Percentiles rank a stretch among this genome's conserved stretches.
phyloP scores from a whole-genome alignment of 108 stramenopile genomes.

The Licmophora abbreviata region DNA sequence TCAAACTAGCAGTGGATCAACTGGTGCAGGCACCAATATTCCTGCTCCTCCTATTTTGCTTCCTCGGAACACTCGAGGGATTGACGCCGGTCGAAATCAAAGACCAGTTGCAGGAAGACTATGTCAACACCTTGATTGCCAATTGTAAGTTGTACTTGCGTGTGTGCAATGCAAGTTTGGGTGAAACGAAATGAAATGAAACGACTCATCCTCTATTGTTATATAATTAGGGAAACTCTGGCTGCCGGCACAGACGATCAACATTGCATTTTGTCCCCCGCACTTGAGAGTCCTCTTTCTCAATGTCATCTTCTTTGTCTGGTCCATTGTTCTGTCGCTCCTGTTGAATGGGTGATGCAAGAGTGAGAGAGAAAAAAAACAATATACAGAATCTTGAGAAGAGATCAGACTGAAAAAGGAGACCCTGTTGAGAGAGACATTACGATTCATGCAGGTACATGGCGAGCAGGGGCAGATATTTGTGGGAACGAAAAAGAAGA shows the following conservation, averaged over 20 bases:
- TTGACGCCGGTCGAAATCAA: constrained; percentile 11
- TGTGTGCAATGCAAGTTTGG: not conserved
- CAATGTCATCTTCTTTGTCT: constrained; percentile 33
- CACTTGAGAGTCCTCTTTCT: constrained; percentile 24
- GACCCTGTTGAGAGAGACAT: too few relatives aligned
- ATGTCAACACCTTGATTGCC: constrained; percentile 14
- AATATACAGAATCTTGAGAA: too few relatives aligned
- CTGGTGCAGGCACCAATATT: constrained; percentile 23
- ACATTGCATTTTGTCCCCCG: constrained; percentile 32
- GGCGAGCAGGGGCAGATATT: too few relatives aligned
- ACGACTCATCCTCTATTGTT: not conserved
- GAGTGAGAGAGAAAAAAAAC: too few relatives aligned
- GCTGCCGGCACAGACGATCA: constrained; percentile 27
- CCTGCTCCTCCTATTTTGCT: constrained; percentile 14
- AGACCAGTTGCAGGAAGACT: constrained; percentile 14
- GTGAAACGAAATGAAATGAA: not conserved
- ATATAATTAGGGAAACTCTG: constrained; percentile 26
- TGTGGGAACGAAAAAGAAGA: too few relatives aligned
- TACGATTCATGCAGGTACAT: too few relatives aligned
- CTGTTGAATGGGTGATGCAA: constrained; percentile 23
- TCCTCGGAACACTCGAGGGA: constrained; percentile 16
- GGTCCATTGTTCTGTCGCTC: constrained; percentile 29
- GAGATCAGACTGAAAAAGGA: too few relatives aligned
- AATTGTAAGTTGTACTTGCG: constrained; percentile 21
- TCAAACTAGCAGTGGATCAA: constrained; percentile 37